These are phyloP conservation scores for Acacia crassicarpa DNA, from an alignment of 306 rosid genomes.

Conservation along the genomic window DNA sequence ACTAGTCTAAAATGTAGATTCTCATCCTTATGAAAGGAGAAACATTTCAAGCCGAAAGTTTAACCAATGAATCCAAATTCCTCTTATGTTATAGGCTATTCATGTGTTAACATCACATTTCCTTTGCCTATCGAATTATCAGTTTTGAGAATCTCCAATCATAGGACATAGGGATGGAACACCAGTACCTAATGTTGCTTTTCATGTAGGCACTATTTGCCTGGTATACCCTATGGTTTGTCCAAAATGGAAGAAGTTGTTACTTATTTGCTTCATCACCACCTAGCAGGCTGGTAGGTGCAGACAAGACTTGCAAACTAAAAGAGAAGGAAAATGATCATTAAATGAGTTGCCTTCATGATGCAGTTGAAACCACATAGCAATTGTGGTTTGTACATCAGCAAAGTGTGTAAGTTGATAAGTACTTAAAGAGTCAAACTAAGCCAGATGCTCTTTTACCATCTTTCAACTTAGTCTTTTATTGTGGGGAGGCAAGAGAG, in stretches of 20 bases:
- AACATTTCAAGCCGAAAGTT: background rate
- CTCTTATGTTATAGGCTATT: background rate
- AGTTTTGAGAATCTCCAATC: background rate
- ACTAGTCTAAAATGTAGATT: background rate
- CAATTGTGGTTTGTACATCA: background rate
- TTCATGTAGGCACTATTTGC: background rate
- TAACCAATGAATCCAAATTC: background rate
- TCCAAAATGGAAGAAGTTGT: background rate
- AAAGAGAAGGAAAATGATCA: conserved; percentile 15
- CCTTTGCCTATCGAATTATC: background rate
- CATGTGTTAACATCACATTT: background rate
- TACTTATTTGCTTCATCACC: background rate
- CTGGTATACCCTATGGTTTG: background rate
- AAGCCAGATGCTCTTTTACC: background rate
- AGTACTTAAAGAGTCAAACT: background rate
- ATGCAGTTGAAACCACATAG: background rate
- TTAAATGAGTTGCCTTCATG: background rate
- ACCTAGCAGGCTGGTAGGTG: background rate
- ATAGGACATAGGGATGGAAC: background rate
- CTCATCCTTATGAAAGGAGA: conserved; percentile 1
- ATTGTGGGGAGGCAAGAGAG: background rate
- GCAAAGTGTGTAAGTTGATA: background rate
- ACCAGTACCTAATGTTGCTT: background rate
- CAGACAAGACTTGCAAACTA: background rate
- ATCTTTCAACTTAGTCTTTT: background rate